Evolutionary conservation across 352 stramenopile genomes (phyloP).

Genomic region (Pythium biforme): DNA sequence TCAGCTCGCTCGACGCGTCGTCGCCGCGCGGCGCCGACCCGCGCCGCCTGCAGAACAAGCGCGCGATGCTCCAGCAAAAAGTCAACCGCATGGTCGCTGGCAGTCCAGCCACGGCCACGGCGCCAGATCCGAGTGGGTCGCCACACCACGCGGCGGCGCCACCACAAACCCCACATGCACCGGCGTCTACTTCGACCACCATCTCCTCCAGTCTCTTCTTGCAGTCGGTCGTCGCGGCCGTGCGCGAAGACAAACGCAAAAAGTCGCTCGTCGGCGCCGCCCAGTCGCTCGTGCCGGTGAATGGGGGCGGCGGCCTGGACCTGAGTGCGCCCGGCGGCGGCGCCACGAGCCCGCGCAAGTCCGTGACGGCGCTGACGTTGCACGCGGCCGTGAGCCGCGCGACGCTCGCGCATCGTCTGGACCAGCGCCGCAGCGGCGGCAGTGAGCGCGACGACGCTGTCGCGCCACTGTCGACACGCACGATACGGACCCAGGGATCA

Average conservation of each 20-base stretch:
- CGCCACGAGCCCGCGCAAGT: not conserved
- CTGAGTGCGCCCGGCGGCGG: too few species aligned
- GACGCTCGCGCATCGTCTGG: slow-evolving; percentile 15
- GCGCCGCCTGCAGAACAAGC: slow-evolving; percentile 21
- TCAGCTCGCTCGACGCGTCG: slow-evolving; percentile 30
- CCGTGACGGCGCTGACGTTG: slow-evolving; percentile 14
- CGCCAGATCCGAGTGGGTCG: not conserved
- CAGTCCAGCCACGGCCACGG: not conserved
- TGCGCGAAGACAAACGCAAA: slow-evolving; percentile 30
- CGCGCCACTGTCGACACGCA: not conserved
- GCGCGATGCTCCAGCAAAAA: slow-evolving; percentile 27
- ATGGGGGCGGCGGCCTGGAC: too few species aligned
- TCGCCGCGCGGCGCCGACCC: slow-evolving; percentile 5
- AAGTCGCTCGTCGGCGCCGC: not conserved
- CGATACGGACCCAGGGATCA: not conserved
- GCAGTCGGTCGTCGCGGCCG: slow-evolving; percentile 50
- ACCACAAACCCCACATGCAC: not conserved
- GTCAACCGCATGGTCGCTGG: slow-evolving; percentile 19
- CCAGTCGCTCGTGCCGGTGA: too few species aligned
- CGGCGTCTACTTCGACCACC: not conserved
- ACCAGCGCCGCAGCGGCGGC: slow-evolving; percentile 6
- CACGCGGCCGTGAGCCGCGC: slow-evolving; percentile 19
- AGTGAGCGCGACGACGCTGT: not conserved
- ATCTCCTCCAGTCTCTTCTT: slow-evolving; percentile 31
- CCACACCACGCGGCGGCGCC: not conserved